Base-by-base conservation (phyloP, 352 stramenopile species). In the Phytopythium chamaehyphon region DNA sequence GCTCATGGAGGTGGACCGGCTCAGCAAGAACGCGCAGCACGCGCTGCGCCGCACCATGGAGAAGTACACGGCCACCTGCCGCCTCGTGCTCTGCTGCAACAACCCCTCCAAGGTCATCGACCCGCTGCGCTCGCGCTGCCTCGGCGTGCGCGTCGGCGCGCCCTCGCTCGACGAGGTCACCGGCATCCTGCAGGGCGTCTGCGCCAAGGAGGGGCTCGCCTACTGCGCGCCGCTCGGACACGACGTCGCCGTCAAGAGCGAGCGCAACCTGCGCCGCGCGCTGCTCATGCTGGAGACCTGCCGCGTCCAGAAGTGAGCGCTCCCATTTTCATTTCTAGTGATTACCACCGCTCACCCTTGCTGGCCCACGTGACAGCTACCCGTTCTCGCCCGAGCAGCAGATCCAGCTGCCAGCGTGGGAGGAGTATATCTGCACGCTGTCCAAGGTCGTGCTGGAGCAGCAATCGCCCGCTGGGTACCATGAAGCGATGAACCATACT, bases 241-340 rank as follows among this genome's bases (percentile, higher is more conserved):
- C n/a, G 82, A 93, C 38, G 96, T 99, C 50, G 90, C 93, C 22
- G 59, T 90, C 54, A 83, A 90, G 48, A 98, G 83, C 37, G 85
- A 97, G 38, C 86, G 96, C 38, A 99, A 99, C 70, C 62, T 99
- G 42, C 86, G 97, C 28, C 88, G 96, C 39, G 97, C 95, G 19
- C 37, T 99, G 49, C 84, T 99, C 28, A 98, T 99, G 93, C 74
- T 99, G 1, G 97, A 99, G 74, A 97, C 96, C 4, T 97, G 83
- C 54, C 79, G 77, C 12, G 82, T 92, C 16, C 82, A 92, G 59
- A 72, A 74, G 76, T 90, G 6, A 21, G 45, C 14, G 36, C 10
- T n/a, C n/a, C 2, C 2, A 31, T 18, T 28, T 16, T 15, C 15
- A 35, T 16, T 6, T n/a, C 14, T 11, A 18, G 10, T 14, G 15